These are phyloP conservation scores for Ustilago loliicola DNA, from an alignment of 1,284 basidiomycete genomes.

Conservation along the genomic window DNA sequence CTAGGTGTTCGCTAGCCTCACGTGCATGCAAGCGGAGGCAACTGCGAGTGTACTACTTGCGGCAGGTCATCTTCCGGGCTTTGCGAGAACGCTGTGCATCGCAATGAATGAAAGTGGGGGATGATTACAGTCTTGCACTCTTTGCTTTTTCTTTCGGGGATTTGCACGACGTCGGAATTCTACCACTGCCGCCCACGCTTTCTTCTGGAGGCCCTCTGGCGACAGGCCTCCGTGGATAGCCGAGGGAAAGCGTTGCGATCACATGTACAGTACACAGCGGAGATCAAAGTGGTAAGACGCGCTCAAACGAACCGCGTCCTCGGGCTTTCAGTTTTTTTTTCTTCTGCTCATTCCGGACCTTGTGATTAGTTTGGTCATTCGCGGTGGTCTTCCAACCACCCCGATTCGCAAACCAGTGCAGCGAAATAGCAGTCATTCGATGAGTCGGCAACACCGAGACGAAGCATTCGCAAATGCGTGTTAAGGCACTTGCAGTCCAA, in stretches of 20 bases:
- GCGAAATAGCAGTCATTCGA: not conserved
- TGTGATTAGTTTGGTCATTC: not conserved
- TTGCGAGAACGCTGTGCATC: not conserved
- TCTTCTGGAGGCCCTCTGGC: not conserved
- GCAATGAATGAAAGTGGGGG: not conserved
- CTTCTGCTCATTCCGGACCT: not conserved
- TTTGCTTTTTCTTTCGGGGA: conserved; percentile 7
- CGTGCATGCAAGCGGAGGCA: too few relatives aligned
- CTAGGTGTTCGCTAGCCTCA: too few relatives aligned
- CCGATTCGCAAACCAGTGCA: not conserved
- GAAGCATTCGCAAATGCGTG: not conserved
- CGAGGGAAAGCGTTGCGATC: conserved; percentile 9
- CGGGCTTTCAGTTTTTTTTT: not conserved
- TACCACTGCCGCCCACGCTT: conserved; percentile 6
- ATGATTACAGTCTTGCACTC: not conserved
- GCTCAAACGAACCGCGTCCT: conserved; percentile 1
- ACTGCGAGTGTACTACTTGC: too few relatives aligned
- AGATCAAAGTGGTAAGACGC: conserved; percentile 13
- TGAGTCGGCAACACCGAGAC: not conserved
- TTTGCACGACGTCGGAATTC: not conserved
- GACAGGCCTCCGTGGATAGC: conserved; percentile 8
- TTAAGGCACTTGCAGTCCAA: not conserved
- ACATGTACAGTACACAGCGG: conserved; percentile 16
- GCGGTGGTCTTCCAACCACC: not conserved
- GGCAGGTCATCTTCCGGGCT: not conserved